These are phyloP conservation scores for Paratinospora sagittata DNA, from an alignment of 164 flowering plant species.

Conservation along the genomic window DNA sequence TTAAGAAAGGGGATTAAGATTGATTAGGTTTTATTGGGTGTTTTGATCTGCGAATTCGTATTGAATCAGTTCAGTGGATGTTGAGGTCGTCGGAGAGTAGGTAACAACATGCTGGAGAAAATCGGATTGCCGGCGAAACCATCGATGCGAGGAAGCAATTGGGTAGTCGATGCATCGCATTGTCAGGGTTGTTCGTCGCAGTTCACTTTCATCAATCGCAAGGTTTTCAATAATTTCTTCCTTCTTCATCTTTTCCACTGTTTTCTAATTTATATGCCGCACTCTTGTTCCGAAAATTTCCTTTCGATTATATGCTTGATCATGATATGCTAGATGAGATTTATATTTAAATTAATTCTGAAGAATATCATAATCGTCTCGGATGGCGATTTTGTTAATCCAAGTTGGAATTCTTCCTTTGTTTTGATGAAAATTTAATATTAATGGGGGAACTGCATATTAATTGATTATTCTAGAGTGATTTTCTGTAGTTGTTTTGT, in stretches of 20 bases:
- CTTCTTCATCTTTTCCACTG: background rate
- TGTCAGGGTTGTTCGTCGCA: constrained; percentile 96
- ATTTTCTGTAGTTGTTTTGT: too few relatives aligned
- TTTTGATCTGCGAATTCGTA: too few relatives aligned
- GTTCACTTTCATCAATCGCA: constrained; percentile 94
- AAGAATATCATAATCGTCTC: too few relatives aligned
- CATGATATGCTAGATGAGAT: background rate
- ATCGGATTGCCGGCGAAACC: constrained; percentile 92
- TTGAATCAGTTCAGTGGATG: too few relatives aligned
- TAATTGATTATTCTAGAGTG: background rate
- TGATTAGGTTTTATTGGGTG: too few relatives aligned
- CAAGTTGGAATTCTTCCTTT: background rate
- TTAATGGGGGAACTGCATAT: background rate
- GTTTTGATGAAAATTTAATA: background rate
- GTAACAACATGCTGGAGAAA: constrained; percentile 72
- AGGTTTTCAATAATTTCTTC: constrained; percentile 41
- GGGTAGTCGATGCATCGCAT: constrained; percentile 93
- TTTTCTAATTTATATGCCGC: background rate
- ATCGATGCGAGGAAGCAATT: constrained; percentile 63
- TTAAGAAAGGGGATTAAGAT: too few relatives aligned
- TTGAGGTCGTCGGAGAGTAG: too few relatives aligned
- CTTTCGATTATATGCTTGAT: background rate
- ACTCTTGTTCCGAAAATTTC: background rate
- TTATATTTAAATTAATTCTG: background rate
- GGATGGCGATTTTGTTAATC: background rate